Evolutionary conservation across 306 rosid species (phyloP).

Genomic region (Trichosanthes cucumerina): DNA sequence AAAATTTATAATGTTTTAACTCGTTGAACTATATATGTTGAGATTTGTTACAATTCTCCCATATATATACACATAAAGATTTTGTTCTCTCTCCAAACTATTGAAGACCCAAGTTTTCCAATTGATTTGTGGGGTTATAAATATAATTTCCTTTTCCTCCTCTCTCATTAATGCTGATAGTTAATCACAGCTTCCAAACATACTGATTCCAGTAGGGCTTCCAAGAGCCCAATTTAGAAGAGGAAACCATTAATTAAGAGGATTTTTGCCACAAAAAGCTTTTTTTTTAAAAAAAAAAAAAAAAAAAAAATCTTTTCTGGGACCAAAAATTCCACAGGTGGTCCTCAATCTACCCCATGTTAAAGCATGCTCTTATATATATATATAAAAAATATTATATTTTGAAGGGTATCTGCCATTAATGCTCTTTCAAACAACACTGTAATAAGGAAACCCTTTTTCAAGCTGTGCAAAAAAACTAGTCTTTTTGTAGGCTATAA

Average conservation of each 20-base stretch:
- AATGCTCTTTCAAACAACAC: background rate
- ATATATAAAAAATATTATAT: background rate
- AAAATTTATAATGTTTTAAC: no score
- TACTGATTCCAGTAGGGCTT: background rate
- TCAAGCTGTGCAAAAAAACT: background rate
- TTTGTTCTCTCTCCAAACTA: background rate
- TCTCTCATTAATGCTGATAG: background rate
- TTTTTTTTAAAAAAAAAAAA: no score
- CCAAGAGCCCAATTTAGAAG: background rate
- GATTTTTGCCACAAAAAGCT: background rate
- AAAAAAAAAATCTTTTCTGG: background rate
- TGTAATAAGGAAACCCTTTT: background rate
- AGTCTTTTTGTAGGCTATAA: background rate
- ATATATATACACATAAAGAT: background rate
- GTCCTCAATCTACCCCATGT: background rate
- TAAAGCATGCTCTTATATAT: background rate
- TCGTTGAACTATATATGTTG: no score
- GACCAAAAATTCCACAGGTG: conserved; percentile 11
- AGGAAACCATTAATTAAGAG: background rate
- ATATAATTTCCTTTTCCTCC: background rate
- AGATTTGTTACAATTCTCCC: background rate
- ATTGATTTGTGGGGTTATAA: background rate
- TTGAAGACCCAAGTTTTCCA: background rate
- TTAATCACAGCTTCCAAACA: background rate
- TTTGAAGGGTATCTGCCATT: background rate